Base-by-base conservation (phyloP, 2,329 filamentous ascomycete species). In the Calonectria ilicicola region DNA sequence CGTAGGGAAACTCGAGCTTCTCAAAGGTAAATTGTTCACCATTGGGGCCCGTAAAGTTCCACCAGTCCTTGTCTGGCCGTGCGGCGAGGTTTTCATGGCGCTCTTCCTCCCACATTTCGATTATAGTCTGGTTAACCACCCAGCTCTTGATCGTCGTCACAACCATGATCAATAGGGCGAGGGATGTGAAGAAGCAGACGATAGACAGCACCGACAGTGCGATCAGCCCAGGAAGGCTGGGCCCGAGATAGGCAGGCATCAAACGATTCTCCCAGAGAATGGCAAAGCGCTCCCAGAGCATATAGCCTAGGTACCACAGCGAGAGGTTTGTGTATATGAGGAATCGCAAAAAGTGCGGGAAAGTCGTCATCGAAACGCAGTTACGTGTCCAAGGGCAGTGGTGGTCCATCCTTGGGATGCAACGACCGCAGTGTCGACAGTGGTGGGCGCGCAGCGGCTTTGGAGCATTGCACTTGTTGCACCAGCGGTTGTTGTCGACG, bases 361-460 rank as follows among this genome's bases (percentile, higher is more conserved):
- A 94, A 1, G 93, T 96, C 72, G 92, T 92, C 82, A 95, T 90
- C 15, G 93, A 95, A 66, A 97, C 93, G 85, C 95, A 97, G 84
- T 96, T 96, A 73, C 85, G 87, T 4, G 94, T 96, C 94, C 94
- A 97, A 3, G 94, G 94, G 81, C 94, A 97, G 85, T 97, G 94
- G 84, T 95, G 93, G 84, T 96, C 94, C 94, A 96, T 96, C 84
- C 91, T 93, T 44, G 93, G 93, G 62, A 95, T 90, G 83, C 94
- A 95, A 78, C 92, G 91, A 75, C 87, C 87, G 85, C 94, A 97
- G 77, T 90, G 90, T 74, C 92, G 92, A 85, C 95, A 97, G 86
- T 97, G 95, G 86, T 97, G 95, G 1, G 94, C 91, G 75, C 95
- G 88, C 1, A 93, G 91, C 2, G 95, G 94, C 80, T 97, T 97